These are phyloP conservation scores for Eimeria falciformis DNA, from an alignment of 169 alveolate species.

Conservation along the genomic window DNA sequence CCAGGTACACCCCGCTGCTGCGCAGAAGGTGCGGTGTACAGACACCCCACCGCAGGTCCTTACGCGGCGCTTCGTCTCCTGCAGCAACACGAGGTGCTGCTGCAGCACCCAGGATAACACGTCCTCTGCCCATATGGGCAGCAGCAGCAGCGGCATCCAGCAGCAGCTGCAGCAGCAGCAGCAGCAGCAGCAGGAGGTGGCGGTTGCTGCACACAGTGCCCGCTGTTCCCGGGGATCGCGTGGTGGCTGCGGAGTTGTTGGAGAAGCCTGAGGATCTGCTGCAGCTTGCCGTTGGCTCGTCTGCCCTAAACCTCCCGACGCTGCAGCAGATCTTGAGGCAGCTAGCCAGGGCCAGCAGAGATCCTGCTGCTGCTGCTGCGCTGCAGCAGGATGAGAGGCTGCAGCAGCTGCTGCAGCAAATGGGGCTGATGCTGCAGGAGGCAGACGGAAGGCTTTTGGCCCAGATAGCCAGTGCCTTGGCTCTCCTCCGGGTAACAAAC, in stretches of 20 bases:
- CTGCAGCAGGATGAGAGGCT: slow-evolving; percentile 10
- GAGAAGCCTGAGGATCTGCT: background rate
- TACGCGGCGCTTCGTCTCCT: background rate
- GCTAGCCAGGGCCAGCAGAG: slow-evolving; percentile 30
- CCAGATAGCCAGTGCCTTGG: background rate
- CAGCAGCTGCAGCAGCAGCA: slow-evolving; percentile 26
- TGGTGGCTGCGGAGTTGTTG: background rate
- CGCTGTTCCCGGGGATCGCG: slow-evolving; percentile 2
- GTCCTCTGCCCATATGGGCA: background rate
- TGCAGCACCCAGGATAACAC: background rate
- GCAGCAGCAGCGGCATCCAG: slow-evolving; percentile 15
- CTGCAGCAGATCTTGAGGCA: slow-evolving; percentile 22
- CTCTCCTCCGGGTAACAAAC: background rate
- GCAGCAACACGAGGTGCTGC: background rate
- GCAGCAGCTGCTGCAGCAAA: slow-evolving; percentile 52
- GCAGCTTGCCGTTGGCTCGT: background rate
- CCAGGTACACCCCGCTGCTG: background rate
- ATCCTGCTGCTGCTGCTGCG: slow-evolving; percentile 18
- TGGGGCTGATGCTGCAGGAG: background rate
- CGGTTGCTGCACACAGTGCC: slow-evolving; percentile 15
- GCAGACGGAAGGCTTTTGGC: background rate
- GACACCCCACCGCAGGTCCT: background rate
- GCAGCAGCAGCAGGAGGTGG: background rate
- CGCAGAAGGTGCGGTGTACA: too few relatives aligned
- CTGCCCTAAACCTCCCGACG: background rate